These are phyloP conservation scores for Crepidotus variabilis DNA, from an alignment of 768 basidiomycete genomes.

Conservation along the genomic window DNA sequence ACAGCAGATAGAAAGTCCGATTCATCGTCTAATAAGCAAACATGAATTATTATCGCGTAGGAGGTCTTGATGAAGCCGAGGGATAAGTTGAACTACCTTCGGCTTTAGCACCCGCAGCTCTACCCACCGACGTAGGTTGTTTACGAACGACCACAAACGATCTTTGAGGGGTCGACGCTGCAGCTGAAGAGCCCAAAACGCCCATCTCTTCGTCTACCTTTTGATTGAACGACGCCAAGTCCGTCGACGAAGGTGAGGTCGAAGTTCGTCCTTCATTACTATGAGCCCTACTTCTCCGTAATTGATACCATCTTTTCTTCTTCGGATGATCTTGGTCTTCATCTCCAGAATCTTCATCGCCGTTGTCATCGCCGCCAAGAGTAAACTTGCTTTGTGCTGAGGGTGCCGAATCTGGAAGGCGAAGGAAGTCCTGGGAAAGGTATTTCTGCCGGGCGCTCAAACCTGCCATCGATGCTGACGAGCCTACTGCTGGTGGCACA, in stretches of 20 bases:
- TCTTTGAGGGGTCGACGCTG: constrained; percentile 39
- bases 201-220: constrained; percentile 33
- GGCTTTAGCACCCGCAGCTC: constrained; percentile 17
- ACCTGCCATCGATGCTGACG: constrained; percentile 7
- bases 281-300: constrained; percentile 55
- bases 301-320: constrained; percentile 70
- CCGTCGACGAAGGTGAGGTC: constrained; percentile 16
- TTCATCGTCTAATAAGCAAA: not conserved
- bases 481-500: constrained; percentile 14
- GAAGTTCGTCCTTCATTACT: constrained; percentile 48
- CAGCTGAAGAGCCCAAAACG: constrained; percentile 23
- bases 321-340: constrained; percentile 40
- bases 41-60: constrained; percentile 22
- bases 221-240: constrained; percentile 11
- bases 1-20: not conserved
- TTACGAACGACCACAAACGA: constrained; percentile 75
- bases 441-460: constrained; percentile 17
- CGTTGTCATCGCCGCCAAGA: constrained; percentile 28
- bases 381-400: constrained; percentile 20
- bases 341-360: constrained; percentile 41
- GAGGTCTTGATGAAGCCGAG: constrained; percentile 22
- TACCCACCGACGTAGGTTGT: constrained; percentile 36
- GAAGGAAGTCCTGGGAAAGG: constrained; percentile 23
- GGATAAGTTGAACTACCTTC: constrained; percentile 12
- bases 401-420: constrained; percentile 13